Conservation (phyloP, 371 early-diverging fungal species). For the Rhizopus delemar region DNA sequence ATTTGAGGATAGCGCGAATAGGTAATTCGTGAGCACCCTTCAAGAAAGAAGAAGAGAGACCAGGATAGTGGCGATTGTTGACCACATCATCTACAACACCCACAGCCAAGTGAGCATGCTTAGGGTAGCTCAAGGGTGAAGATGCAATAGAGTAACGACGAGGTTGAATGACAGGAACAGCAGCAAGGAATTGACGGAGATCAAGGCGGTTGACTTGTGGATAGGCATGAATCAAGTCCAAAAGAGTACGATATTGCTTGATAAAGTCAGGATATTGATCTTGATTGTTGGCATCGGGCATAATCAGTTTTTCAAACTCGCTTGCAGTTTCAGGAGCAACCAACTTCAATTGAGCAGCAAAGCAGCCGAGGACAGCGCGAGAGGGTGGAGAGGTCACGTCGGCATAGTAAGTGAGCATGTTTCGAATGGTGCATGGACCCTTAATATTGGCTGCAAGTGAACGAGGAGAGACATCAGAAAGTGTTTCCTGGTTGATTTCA, state of each 20-base stretch:
- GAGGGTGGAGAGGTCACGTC: slow-evolving; percentile 51
- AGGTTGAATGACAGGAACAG: slow-evolving; percentile 51
- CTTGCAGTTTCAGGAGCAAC: slow-evolving; percentile 40
- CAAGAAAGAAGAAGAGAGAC: slow-evolving; percentile 47
- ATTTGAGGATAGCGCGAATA: slow-evolving; percentile 43
- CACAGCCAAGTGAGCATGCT: slow-evolving; percentile 36
- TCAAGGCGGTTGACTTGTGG: slow-evolving; percentile 50
- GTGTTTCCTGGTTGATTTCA: slow-evolving; percentile 39
- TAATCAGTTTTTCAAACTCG: slow-evolving; percentile 32
- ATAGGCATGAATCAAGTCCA: slow-evolving; percentile 47
- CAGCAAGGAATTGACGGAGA: slow-evolving; percentile 49
- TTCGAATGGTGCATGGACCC: slow-evolving; percentile 51
- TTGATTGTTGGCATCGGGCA: slow-evolving; percentile 37
- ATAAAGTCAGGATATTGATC: slow-evolving; percentile 47
- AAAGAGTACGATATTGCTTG: slow-evolving; percentile 44
- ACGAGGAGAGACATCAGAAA: slow-evolving; percentile 44
- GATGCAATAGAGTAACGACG: slow-evolving; percentile 61
- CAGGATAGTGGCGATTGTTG: slow-evolving; percentile 42
- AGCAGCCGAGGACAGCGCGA: slow-evolving; percentile 43
- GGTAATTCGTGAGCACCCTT: slow-evolving; percentile 1
- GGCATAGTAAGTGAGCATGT: slow-evolving; percentile 53
- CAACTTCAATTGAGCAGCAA: slow-evolving; percentile 43
- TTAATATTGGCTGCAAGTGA: slow-evolving; percentile 50
- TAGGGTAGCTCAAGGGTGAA: slow-evolving; percentile 38
- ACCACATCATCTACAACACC: slow-evolving; percentile 48